phyloP scores from a whole-genome alignment of 2,329 filamentous ascomycete species.

The Colletotrichum paranaense region DNA sequence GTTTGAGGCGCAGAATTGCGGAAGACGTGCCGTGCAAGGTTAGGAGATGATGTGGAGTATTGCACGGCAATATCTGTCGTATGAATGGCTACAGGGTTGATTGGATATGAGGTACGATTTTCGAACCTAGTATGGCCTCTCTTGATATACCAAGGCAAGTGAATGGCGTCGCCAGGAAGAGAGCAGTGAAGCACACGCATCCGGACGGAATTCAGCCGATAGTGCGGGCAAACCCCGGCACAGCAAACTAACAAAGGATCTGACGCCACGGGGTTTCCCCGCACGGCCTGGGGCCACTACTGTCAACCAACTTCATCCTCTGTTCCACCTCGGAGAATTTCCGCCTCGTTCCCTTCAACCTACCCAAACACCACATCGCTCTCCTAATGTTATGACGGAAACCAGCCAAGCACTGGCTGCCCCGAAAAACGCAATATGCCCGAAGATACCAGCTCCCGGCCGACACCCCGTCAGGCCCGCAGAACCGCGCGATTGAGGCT shows the following conservation, averaged over 20 bases:
- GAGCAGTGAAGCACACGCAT: neutral
- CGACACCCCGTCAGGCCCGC: constrained; percentile 36
- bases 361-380: constrained; percentile 14
- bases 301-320: constrained; percentile 33
- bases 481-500: constrained; percentile 42
- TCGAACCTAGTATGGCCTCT: neutral
- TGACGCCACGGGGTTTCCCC: constrained; percentile 16
- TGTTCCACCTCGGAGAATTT: constrained; percentile 28
- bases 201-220: neutral
- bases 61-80: neutral
- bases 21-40: neutral
- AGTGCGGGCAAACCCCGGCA: constrained; percentile 17
- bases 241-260: constrained; percentile 6
- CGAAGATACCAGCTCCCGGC: constrained; percentile 14
- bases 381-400: neutral
- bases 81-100: neutral
- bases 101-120: no score
- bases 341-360: constrained; percentile 3
- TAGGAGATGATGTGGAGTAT: neutral
- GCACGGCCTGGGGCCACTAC: neutral
- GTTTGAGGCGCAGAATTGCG: no score
- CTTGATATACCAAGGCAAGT: neutral
- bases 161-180: neutral
- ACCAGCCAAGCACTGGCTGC: neutral
- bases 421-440: constrained; percentile 10